Percentiles rank a stretch among this genome's conserved stretches.
These are phyloP conservation scores for Plasmodium gonderi DNA, from an alignment of 169 alveolate genomes.

Conservation along the genomic window DNA sequence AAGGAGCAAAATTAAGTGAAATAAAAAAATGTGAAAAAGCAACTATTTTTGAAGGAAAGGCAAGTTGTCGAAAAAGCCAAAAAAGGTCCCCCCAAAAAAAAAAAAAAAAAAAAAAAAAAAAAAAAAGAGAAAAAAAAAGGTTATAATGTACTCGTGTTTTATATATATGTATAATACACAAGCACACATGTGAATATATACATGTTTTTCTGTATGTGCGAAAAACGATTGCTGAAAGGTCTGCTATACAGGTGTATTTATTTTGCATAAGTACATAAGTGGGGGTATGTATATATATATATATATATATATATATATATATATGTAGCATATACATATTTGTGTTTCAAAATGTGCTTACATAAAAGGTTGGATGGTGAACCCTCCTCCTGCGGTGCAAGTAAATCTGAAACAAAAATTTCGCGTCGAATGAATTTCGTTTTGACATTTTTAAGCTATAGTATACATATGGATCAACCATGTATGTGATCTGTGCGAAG, in stretches of 20 bases:
- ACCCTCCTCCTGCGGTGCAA: not conserved
- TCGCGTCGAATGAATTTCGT: not conserved
- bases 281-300: not conserved
- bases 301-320: not conserved
- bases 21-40: no score
- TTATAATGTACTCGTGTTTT: not conserved
- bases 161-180: not conserved
- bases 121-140: no score
- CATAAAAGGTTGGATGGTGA: not conserved
- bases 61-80: no score
- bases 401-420: not conserved
- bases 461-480: not conserved
- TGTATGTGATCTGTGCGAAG: conserved; percentile 1
- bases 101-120: no score
- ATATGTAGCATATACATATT: no score
- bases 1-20: no score
- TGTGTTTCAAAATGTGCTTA: not conserved
- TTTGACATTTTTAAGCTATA: not conserved
- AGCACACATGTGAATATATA: not conserved
- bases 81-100: no score
- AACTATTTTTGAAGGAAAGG: no score
- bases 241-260: not conserved
- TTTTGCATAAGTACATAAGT: not conserved
- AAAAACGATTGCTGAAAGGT: not conserved
- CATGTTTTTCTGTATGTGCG: not conserved